Evolutionary conservation across 345 rosid species (phyloP).

Genomic region (Gossypium australe): DNA sequence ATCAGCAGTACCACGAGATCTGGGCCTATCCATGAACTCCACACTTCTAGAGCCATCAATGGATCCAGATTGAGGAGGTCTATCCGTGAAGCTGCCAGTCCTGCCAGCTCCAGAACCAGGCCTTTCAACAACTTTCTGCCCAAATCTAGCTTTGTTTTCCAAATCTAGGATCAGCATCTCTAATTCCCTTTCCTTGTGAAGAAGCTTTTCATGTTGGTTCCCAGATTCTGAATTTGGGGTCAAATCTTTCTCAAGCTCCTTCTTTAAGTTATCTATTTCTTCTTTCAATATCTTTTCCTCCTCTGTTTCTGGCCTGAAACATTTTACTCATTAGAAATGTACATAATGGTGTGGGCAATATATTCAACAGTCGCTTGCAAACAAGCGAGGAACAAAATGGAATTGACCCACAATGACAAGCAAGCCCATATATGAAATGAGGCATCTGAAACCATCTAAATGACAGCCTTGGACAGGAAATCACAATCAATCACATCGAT

Average conservation of each 20-base stretch:
- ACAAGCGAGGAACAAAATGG: neutral
- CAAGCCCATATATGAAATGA: neutral
- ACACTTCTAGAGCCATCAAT: slow-evolving; percentile 60
- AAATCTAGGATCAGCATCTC: slow-evolving; percentile 55
- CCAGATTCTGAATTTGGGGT: slow-evolving; percentile 28
- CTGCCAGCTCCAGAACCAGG: slow-evolving; percentile 80
- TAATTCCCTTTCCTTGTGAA: slow-evolving; percentile 60
- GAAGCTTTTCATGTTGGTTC: slow-evolving; percentile 34
- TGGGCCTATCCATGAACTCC: slow-evolving; percentile 72
- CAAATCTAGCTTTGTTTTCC: slow-evolving; percentile 77
- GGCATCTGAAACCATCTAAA: neutral
- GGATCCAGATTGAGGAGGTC: slow-evolving; percentile 69
- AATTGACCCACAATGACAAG: neutral
- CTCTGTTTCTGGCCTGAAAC: slow-evolving; percentile 78
- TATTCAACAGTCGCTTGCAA: neutral
- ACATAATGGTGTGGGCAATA: neutral
- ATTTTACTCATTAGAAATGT: slow-evolving; percentile 1
- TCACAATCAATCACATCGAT: neutral
- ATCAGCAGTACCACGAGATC: slow-evolving; percentile 68
- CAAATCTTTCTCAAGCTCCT: slow-evolving; percentile 39
- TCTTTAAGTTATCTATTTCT: slow-evolving; percentile 51
- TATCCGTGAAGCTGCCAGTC: slow-evolving; percentile 46
- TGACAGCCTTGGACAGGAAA: neutral
- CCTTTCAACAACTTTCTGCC: slow-evolving; percentile 64
- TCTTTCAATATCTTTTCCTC: slow-evolving; percentile 68